These are phyloP conservation scores for Blastocystis sp. DNA, from an alignment of 352 stramenopile species.

Conservation along the genomic window DNA sequence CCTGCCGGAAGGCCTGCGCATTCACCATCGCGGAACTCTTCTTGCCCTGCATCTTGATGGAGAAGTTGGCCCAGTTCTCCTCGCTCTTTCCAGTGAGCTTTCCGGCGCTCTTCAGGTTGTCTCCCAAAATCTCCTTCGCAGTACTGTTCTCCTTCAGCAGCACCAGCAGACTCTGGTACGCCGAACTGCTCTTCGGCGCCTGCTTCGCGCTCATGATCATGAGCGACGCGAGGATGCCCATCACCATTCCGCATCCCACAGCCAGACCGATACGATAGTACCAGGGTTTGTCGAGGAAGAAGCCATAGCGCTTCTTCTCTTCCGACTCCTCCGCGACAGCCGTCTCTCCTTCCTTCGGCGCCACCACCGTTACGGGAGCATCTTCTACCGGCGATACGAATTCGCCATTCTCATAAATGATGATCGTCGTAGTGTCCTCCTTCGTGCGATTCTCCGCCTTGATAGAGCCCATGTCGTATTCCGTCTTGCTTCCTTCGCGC, in stretches of 20 bases:
- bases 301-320: neutral
- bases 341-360: neutral
- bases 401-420: neutral
- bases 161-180: constrained; percentile 34
- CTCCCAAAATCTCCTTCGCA: neutral
- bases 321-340: neutral
- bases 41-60: constrained; percentile 51
- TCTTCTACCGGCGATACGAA: neutral
- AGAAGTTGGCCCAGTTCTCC: constrained; percentile 55
- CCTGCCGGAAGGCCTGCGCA: constrained; percentile 30
- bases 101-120: constrained; percentile 11
- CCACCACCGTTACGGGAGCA: neutral
- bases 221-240: constrained; percentile 24
- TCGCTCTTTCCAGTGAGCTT: constrained; percentile 31
- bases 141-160: constrained; percentile 27
- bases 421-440: neutral
- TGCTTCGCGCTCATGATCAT: constrained; percentile 29
- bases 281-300: constrained; percentile 47
- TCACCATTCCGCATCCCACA: constrained; percentile 1
- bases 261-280: constrained; percentile 41
- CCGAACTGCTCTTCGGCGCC: constrained; percentile 6
- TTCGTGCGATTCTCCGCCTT: neutral
- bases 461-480: constrained; percentile 8
- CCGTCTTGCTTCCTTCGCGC: constrained; percentile 22
- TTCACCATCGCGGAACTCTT: constrained; percentile 1